phyloP scores from a whole-genome alignment of 805 yeast genomes.

The Pichia californica region DNA sequence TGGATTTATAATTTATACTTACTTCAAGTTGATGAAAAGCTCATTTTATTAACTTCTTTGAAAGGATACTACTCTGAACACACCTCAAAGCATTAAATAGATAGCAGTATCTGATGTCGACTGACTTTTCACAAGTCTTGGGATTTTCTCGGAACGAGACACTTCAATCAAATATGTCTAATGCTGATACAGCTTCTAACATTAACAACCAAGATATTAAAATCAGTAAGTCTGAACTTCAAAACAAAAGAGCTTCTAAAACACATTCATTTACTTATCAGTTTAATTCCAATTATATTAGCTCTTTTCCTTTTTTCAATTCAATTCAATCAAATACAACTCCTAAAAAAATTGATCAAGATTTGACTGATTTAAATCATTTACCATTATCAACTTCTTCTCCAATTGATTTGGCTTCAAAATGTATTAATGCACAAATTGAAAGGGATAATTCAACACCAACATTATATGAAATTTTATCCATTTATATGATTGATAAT shows the following conservation, averaged over 20 bases:
- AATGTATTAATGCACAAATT: constrained; percentile 53
- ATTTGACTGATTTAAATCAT: constrained; percentile 27
- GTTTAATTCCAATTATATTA: constrained; percentile 3
- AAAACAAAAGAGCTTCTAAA: constrained; percentile 23
- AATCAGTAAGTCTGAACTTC: constrained; percentile 22
- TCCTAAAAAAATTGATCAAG: constrained; percentile 15
- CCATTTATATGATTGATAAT: constrained; percentile 60
- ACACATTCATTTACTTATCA: constrained; percentile 8
- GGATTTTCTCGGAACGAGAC: too few relatives aligned
- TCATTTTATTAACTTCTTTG: too few relatives aligned
- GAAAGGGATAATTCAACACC: constrained; percentile 54
- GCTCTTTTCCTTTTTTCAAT: constrained; percentile 6
- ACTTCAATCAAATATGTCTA: not conserved
- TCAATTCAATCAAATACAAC: constrained; percentile 5
- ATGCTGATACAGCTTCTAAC: not conserved
- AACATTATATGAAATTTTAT: constrained; percentile 47
- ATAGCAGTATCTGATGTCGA: too few relatives aligned
- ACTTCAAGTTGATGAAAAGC: too few relatives aligned
- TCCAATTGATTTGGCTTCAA: constrained; percentile 54
- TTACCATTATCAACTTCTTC: constrained; percentile 46
- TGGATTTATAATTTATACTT: too few relatives aligned
- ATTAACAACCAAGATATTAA: constrained; percentile 11
- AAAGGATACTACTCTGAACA: too few relatives aligned
- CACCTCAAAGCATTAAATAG: too few relatives aligned
- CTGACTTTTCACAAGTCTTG: too few relatives aligned